A percentile compares a stretch with the other conserved stretches of the same genome.
Conservation (phyloP, 2,329 filamentous ascomycete species). For the Teratosphaeria nubilosa region DNA sequence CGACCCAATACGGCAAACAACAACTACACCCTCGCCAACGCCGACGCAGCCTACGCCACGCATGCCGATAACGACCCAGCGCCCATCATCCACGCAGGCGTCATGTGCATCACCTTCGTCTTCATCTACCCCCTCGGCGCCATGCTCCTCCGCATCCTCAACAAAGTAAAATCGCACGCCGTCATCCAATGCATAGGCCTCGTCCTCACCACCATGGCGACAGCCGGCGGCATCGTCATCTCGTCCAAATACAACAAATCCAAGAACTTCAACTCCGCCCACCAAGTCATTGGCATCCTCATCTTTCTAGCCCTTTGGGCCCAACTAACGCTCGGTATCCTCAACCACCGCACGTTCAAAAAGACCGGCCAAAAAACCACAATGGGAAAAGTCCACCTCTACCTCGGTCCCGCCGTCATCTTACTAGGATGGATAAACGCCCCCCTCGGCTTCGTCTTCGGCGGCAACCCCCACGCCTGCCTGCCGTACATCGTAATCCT, state of each 20-base stretch:
- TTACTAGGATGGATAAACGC: constrained; percentile 45
- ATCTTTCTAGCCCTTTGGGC: constrained; percentile 42
- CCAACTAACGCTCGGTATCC: constrained; percentile 45
- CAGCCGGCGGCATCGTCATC: constrained; percentile 32
- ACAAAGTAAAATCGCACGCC: constrained; percentile 32
- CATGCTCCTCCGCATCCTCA: constrained; percentile 28
- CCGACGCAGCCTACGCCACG: constrained; percentile 10
- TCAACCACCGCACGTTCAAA: constrained; percentile 47
- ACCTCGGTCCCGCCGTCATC: constrained; percentile 46
- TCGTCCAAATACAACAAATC: constrained; percentile 22
- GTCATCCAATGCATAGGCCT: constrained; percentile 29
- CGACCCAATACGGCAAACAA: constrained; percentile 8
- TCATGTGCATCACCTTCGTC: constrained; percentile 26
- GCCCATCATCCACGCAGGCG: constrained; percentile 18
- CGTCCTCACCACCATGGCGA: constrained; percentile 27
- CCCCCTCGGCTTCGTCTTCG: constrained; percentile 50
- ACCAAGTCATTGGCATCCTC: constrained; percentile 51
- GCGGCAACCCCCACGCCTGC: constrained; percentile 40
- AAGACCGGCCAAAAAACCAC: constrained; percentile 31
- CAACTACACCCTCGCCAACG: constrained; percentile 10
- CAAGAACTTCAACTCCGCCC: constrained; percentile 22
- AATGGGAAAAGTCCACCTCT: constrained; percentile 46
- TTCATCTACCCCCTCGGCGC: constrained; percentile 26
- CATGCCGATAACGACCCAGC: constrained; percentile 16
- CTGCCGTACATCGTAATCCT: constrained; percentile 38